A percentile compares a stretch with the other conserved stretches of the same genome.
These are phyloP conservation scores for Buxus sempervirens DNA, from an alignment of 164 flowering plant species.

Conservation along the genomic window DNA sequence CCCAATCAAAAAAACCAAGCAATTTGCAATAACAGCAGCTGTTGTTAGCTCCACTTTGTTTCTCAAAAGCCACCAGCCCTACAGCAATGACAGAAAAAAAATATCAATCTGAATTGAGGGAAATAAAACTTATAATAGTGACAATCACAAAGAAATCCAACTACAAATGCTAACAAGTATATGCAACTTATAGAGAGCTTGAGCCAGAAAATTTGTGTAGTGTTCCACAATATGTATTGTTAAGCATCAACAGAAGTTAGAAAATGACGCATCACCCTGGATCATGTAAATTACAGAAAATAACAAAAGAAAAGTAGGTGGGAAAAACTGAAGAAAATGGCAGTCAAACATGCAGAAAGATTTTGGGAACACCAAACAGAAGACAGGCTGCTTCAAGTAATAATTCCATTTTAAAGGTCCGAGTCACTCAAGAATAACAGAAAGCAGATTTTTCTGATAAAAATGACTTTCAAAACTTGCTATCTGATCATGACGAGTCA, in stretches of 20 bases:
- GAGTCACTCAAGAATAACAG: too few species aligned
- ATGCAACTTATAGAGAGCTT: neutral
- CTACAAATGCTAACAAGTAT: neutral
- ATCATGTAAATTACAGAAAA: too few species aligned
- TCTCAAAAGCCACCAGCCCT: constrained; percentile 97
- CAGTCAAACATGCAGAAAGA: too few species aligned
- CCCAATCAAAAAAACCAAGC: constrained; percentile 76
- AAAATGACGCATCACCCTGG: too few species aligned
- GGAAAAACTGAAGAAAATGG: too few species aligned
- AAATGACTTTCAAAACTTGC: too few species aligned
- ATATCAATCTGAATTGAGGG: neutral
- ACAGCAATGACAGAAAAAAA: constrained; percentile 13
- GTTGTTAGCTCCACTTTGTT: constrained; percentile 74
- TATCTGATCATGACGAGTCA: too few species aligned
- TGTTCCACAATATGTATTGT: neutral
- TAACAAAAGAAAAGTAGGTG: too few species aligned
- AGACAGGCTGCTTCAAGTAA: too few species aligned
- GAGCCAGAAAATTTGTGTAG: neutral
- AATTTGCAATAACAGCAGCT: constrained; percentile 68
- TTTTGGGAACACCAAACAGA: too few species aligned
- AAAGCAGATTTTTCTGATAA: too few species aligned
- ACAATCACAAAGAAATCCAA: neutral
- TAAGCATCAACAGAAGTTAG: neutral
- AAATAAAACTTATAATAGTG: neutral
- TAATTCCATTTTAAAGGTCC: too few species aligned